phyloP scores from a whole-genome alignment of 257 asterid species.

The Buddleja alternifolia region DNA sequence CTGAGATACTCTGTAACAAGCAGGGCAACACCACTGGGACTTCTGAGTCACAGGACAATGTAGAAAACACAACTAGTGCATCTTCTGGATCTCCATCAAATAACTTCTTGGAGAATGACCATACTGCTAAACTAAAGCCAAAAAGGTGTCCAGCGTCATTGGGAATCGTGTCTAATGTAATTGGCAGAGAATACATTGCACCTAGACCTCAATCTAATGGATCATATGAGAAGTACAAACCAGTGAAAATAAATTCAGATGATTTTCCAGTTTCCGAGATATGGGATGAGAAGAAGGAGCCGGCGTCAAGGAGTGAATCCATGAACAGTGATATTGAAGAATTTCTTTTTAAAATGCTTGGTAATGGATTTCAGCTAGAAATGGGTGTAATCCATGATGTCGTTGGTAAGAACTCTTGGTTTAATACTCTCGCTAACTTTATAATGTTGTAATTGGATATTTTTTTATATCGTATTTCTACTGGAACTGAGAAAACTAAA shows the following conservation, averaged over 20 bases:
- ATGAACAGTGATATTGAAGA: constrained; percentile 53
- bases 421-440: background rate
- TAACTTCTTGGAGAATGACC: constrained; percentile 30
- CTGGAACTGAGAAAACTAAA: constrained; percentile 10
- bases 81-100: constrained; percentile 40
- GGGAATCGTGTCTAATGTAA: constrained; percentile 72
- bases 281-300: constrained; percentile 56
- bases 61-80: constrained; percentile 8
- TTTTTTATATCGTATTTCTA: background rate
- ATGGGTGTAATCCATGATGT: constrained; percentile 60
- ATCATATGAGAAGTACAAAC: constrained; percentile 45
- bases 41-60: constrained; percentile 34
- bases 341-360: constrained; percentile 76
- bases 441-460: background rate
- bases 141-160: constrained; percentile 56
- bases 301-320: constrained; percentile 38
- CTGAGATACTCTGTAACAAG: constrained; percentile 45
- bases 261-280: constrained; percentile 59
- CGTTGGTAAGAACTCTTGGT: constrained; percentile 57
- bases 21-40: constrained; percentile 34
- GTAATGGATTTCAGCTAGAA: constrained; percentile 68
- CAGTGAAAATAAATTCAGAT: constrained; percentile 51
- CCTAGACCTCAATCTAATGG: constrained; percentile 44
- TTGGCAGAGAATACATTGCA: constrained; percentile 58
- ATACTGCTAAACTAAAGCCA: constrained; percentile 37